Conservation (phyloP, 2,329 filamentous ascomycete species). For the Colletotrichum horii region DNA sequence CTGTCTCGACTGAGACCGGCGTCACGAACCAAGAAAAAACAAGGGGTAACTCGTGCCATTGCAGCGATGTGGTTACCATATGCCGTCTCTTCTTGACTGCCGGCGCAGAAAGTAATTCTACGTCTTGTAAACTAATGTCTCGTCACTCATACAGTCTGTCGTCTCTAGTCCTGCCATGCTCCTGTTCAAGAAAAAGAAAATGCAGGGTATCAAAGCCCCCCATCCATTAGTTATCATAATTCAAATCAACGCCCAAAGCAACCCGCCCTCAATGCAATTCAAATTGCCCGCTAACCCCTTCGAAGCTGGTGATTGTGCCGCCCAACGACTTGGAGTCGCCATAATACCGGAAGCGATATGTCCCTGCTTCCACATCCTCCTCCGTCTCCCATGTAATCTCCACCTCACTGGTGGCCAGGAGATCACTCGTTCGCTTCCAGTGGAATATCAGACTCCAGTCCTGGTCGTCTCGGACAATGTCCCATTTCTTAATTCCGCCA, state of each 20-base stretch:
- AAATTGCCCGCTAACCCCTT: slow-evolving; percentile 67
- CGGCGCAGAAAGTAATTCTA: neutral
- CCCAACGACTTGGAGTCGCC: slow-evolving; percentile 75
- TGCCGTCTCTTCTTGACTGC: neutral
- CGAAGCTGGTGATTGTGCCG: slow-evolving; percentile 71
- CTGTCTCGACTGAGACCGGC: neutral
- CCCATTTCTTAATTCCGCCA: slow-evolving; percentile 56
- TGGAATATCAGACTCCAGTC: slow-evolving; percentile 85
- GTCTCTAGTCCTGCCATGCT: neutral
- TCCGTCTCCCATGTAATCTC: slow-evolving; percentile 81
- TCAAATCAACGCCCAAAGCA: neutral
- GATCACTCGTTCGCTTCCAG: slow-evolving; percentile 75
- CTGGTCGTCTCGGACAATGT: slow-evolving; percentile 70
- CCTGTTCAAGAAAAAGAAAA: neutral
- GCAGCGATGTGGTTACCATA: neutral
- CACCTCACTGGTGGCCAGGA: slow-evolving; percentile 78
- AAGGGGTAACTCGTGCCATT: neutral
- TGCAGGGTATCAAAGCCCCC: neutral
- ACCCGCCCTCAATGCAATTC: slow-evolving; percentile 2
- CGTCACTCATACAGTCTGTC: neutral
- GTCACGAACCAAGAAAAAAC: neutral
- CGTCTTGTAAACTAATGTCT: neutral
- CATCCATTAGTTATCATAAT: neutral
- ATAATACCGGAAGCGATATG: slow-evolving; percentile 80
- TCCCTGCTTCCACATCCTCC: slow-evolving; percentile 59